Evolutionary conservation across 1,284 basidiomycete genomes (phyloP), one percentile per base, ranked within the genome.

Genomic region (Rhodotorula sp.): DNA sequence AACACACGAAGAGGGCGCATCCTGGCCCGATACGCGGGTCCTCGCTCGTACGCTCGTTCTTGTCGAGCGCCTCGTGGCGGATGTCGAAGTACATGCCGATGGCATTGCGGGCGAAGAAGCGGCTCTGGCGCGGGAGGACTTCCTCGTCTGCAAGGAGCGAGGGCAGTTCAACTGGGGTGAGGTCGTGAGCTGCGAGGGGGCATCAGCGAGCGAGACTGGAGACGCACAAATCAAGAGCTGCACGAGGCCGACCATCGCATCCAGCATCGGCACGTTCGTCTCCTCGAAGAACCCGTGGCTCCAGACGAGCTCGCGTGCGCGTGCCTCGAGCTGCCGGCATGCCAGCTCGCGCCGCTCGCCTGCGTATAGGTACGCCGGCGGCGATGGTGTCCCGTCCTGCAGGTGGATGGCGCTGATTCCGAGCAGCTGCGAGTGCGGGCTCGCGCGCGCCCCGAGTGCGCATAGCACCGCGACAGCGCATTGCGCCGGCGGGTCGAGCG

Each of bases 181-280:
- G 37, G 7, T 2, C 17, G 32, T 36, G 44, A 59, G 50, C 19
- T 44, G 13, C 12, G 21, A 55, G 37, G 25, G 17, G 54, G 41
- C n/a, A 32, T 3, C 13, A 25, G 37, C n/a, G 36, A 29, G 54
- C 12, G 32, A 57, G 59, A 48, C n/a, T 25, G 32, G 1, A 8
- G n/a, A 74, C 74, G 34, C 50, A 73, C 74, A 73, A 29, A 73
- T 75, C 21, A 75, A 46, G 2, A 75, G 54, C 61, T 76, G 74
- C 8, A 68, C 69, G 54, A 76, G 60, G 9, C 69, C 74, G 41
- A 70, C 72, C 17, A 73, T 59, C 13, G 56, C 32, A 12, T 73
- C 67, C 54, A 76, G 58, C 4, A 70, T 58, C 1, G 51, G 21
- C 1, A 64, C 12, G 29, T 54, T 37, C 12, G 57, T 15, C 15